A percentile compares a stretch with the other conserved stretches of the same genome.
Evolutionary conservation across 306 rosid genomes (phyloP).

Genomic region (Lablab purpureus): DNA sequence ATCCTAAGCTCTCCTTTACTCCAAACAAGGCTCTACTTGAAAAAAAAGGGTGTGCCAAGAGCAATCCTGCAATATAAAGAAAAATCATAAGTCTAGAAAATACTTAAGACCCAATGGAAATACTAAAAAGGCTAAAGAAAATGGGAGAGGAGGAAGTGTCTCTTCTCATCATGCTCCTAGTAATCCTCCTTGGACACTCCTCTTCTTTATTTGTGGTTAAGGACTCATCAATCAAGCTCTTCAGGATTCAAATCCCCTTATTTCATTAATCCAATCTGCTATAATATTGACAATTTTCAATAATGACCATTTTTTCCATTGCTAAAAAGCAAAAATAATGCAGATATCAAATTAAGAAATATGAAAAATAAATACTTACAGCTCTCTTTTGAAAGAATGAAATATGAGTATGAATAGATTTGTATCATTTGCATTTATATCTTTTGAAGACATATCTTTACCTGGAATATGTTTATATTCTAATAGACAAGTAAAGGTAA

Average conservation of each 20-base stretch:
- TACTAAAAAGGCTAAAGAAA: no score
- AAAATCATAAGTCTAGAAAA: no score
- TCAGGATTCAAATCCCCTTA: constrained; percentile 67
- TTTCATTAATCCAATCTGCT: constrained; percentile 93
- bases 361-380: constrained; percentile 58
- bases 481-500: constrained; percentile 63
- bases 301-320: background rate
- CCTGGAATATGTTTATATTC: constrained; percentile 54
- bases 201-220: no score
- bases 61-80: no score
- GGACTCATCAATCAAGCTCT: no score
- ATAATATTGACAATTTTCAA: constrained; percentile 41
- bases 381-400: constrained; percentile 73
- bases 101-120: no score
- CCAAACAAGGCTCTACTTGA: no score
- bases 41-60: no score
- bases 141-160: no score
- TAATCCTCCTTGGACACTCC: no score
- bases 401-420: constrained; percentile 71
- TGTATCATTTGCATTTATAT: constrained; percentile 51
- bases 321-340: constrained; percentile 34
- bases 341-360: constrained; percentile 31
- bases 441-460: constrained; percentile 45
- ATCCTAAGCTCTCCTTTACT: no score
- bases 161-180: no score